Percentiles rank a stretch among this genome's conserved stretches.
phyloP scores from a whole-genome alignment of 805 yeast genomes.

The Metschnikowia colocasiae region DNA sequence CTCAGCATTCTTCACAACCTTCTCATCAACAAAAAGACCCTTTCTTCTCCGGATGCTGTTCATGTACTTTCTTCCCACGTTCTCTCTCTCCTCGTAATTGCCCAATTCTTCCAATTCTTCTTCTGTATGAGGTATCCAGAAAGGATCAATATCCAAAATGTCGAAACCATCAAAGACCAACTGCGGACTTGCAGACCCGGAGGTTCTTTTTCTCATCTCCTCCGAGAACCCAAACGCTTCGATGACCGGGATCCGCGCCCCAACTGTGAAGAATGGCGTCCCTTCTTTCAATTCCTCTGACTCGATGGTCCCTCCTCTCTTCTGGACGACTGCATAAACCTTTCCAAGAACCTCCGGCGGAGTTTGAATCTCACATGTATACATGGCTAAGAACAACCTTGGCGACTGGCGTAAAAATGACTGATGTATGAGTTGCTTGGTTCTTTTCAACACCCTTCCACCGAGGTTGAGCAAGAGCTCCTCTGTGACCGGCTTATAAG shows the following conservation, averaged over 20 bases:
- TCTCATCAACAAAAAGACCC: slow-evolving; percentile 86
- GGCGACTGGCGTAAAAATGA: slow-evolving; percentile 82
- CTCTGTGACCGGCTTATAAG: slow-evolving; percentile 23
- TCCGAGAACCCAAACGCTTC: slow-evolving; percentile 97
- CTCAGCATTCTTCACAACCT: slow-evolving; percentile 87
- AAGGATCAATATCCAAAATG: slow-evolving; percentile 86
- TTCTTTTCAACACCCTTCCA: slow-evolving; percentile 71
- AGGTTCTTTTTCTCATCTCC: slow-evolving; percentile 86
- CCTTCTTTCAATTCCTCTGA: slow-evolving; percentile 98
- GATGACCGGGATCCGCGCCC: slow-evolving; percentile 83
- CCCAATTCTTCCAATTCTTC: slow-evolving; percentile 94
- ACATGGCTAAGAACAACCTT: slow-evolving; percentile 86
- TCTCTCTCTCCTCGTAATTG: slow-evolving; percentile 87
- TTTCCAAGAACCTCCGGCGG: slow-evolving; percentile 91
- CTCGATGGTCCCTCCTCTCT: slow-evolving; percentile 76
- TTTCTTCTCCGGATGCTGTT: slow-evolving; percentile 77
- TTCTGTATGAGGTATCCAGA: slow-evolving; percentile 98
- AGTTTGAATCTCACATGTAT: slow-evolving; percentile 92
- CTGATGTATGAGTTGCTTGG: slow-evolving; percentile 69
- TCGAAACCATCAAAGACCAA: slow-evolving; percentile 87
- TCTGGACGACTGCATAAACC: slow-evolving; percentile 91
- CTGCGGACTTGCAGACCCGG: slow-evolving; percentile 98
- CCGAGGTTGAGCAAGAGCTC: slow-evolving; percentile 44
- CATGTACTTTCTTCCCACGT: slow-evolving; percentile 84
- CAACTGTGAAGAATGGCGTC: slow-evolving; percentile 88